Base-by-base conservation (phyloP, 352 stramenopile genomes). In the Phytopythium mirpurense region DNA sequence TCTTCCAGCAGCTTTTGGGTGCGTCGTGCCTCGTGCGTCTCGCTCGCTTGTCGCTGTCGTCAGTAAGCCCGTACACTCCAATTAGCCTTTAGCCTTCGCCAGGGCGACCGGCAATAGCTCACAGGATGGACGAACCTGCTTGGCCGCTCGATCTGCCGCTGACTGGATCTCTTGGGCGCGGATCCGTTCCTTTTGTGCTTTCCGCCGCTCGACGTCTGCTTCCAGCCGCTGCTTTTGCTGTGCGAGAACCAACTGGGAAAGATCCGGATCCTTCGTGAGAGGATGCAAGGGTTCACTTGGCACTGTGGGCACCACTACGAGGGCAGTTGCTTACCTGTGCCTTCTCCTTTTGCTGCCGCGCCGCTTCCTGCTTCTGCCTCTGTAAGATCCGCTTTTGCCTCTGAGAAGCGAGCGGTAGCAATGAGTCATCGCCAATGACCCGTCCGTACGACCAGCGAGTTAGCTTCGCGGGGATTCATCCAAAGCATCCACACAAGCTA, bases 381-480 rank as follows among this genome's bases (percentile, higher is more conserved):
- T 85, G 67, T 2, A 83, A 64, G 27, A 71, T 44, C 26, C 59
- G 65, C 16, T 74, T 78, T 51, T 85, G 76, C 45, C 72, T 83
- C 76, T 87, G 54, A 34, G 5, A n/a, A 1, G 15, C 11, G 10
- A 45, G 16, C 50, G 3, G n/a, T 24, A 38, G 2, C 45, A 43
- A 9, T n/a, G n/a, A n/a, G n/a, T n/a, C n/a, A n/a, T n/a, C n/a
- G n/a, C n/a, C n/a, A n/a, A n/a, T n/a, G n/a, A n/a, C n/a, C n/a
- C n/a, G n/a, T n/a, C n/a, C n/a, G n/a, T n/a, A n/a, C n/a, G n/a
- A n/a, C n/a, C n/a, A n/a, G n/a, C n/a, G n/a, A n/a, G n/a, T n/a
- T n/a, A n/a, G n/a, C n/a, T n/a, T n/a, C n/a, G n/a, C n/a, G n/a
- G n/a, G n/a, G n/a, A n/a, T n/a, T n/a, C n/a, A n/a, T n/a, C n/a